phyloP scores from a whole-genome alignment of 2,329 filamentous ascomycete genomes.

The Claviceps sp. region DNA sequence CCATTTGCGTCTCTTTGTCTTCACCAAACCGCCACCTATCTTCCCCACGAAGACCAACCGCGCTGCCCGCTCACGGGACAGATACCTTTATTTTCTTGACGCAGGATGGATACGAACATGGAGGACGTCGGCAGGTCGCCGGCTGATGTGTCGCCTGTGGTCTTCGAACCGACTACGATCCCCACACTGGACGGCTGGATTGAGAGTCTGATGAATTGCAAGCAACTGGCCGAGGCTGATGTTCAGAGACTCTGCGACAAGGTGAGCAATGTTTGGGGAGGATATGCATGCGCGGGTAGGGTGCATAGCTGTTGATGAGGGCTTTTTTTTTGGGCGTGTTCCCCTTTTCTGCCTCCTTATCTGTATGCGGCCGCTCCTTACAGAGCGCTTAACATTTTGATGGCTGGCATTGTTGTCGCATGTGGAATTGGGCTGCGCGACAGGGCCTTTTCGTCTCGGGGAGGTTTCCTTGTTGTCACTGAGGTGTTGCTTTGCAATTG shows the following conservation, averaged over 20 bases:
- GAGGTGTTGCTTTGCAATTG: background rate
- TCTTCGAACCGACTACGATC: conserved; percentile 73
- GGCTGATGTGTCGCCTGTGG: conserved; percentile 59
- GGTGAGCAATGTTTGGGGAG: conserved; percentile 36
- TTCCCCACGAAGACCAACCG: conserved; percentile 8
- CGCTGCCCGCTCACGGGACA: conserved; percentile 9
- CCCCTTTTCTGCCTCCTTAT: background rate
- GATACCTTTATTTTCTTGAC: conserved; percentile 1
- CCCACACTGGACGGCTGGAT: conserved; percentile 96
- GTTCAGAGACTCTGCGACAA: conserved; percentile 97
- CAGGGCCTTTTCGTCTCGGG: background rate
- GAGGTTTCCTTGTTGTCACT: background rate
- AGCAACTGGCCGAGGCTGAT: conserved; percentile 88
- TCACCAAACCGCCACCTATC: background rate
- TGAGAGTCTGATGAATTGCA: conserved; percentile 95
- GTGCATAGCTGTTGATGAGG: background rate
- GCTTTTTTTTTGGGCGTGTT: background rate
- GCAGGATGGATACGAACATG: conserved; percentile 90
- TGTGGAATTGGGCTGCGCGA: background rate
- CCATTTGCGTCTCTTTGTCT: background rate
- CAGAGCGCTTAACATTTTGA: background rate
- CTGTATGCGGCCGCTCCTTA: background rate
- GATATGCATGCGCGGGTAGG: background rate
- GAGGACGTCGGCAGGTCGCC: conserved; percentile 88
- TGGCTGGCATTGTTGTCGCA: background rate